Conservation (phyloP, 1,284 basidiomycete species). For the Clitocybe nebularis region DNA sequence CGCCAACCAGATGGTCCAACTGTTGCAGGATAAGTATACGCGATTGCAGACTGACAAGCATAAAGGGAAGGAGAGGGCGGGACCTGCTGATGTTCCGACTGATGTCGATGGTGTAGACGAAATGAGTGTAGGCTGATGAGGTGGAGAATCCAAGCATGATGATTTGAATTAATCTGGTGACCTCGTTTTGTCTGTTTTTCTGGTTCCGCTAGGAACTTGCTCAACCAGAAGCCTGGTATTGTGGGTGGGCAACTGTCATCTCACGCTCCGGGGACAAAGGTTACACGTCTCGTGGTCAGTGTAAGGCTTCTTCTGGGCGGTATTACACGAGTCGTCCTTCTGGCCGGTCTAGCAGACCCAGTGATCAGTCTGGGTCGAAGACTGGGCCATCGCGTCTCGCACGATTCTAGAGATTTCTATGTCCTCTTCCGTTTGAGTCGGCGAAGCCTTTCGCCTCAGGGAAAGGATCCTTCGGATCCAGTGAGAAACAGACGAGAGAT, state of each 20-base stretch:
- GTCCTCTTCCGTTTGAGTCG: constrained; percentile 9
- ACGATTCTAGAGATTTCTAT: constrained; percentile 11
- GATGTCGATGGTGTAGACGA: constrained; percentile 20
- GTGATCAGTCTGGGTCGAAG: background rate
- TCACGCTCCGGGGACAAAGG: no score
- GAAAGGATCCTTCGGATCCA: constrained; percentile 8
- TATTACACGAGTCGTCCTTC: background rate
- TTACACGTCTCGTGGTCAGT: no score
- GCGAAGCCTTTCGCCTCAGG: constrained; percentile 8
- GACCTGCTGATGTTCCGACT: constrained; percentile 15
- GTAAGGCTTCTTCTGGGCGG: background rate
- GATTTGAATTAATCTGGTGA: no score
- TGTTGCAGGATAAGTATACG: constrained; percentile 31
- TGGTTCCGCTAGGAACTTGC: no score
- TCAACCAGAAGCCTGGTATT: no score
- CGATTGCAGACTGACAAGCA: constrained; percentile 15
- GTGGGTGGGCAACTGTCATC: no score
- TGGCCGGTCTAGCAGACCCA: background rate
- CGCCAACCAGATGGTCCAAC: constrained; percentile 26
- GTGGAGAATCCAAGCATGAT: no score
- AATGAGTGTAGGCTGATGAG: constrained; percentile 28
- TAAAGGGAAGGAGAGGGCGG: constrained; percentile 19
- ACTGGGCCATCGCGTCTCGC: background rate
- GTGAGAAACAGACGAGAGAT: background rate
- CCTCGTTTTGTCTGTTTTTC: no score